phyloP scores from a whole-genome alignment of 2,329 filamentous ascomycete genomes.

The Penicillium sp. region DNA sequence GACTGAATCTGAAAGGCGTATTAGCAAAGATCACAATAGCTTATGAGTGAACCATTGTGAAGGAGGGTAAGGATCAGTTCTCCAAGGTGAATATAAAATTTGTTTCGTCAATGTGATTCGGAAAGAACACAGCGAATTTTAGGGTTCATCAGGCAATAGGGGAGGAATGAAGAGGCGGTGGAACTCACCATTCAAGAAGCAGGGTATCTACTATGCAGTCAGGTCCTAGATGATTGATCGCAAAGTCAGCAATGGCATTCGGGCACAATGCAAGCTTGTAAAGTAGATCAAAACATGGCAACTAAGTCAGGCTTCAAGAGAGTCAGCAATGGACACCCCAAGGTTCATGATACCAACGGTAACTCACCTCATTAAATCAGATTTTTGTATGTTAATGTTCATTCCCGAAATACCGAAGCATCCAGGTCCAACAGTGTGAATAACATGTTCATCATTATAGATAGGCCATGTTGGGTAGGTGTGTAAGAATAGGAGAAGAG shows the following conservation, averaged over 20 bases:
- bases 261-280: constrained; percentile 21
- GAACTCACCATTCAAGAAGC: constrained; percentile 21
- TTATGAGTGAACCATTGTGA: constrained; percentile 11
- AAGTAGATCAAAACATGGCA: constrained; percentile 31
- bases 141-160: constrained; percentile 53
- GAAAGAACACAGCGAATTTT: constrained; percentile 62
- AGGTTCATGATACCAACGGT: neutral
- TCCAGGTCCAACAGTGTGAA: constrained; percentile 66
- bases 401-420: constrained; percentile 51
- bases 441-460: constrained; percentile 61
- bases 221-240: constrained; percentile 20
- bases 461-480: constrained; percentile 31
- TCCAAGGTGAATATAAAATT: constrained; percentile 57
- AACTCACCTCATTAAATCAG: constrained; percentile 65
- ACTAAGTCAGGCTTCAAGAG: constrained; percentile 39
- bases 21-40: constrained; percentile 24
- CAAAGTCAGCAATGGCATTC: constrained; percentile 28
- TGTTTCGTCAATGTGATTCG: constrained; percentile 57
- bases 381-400: constrained; percentile 63
- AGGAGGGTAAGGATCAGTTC: constrained; percentile 49
- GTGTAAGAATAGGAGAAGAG: constrained; percentile 13
- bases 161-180: constrained; percentile 5
- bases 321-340: constrained; percentile 30
- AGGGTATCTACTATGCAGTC: constrained; percentile 1
- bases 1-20: constrained; percentile 4